A percentile compares a stretch with the other conserved stretches of the same genome.
Evolutionary conservation across 2,329 filamentous ascomycete species (phyloP).

Genomic region (Chrysoporthe deuterocubensis): DNA sequence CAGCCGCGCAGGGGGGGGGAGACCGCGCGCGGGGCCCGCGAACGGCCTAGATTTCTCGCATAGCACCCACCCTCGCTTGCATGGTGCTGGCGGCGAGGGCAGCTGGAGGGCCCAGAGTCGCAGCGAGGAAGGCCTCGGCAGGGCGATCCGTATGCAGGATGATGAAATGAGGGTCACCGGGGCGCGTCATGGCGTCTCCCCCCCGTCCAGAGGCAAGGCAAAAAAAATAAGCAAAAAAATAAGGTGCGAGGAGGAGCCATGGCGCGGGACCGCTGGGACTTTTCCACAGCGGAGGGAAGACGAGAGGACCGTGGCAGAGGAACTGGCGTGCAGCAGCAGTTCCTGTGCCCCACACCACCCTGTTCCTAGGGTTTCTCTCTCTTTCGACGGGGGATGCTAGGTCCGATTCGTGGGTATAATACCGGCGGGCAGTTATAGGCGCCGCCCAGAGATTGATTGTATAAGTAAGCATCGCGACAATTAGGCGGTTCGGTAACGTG

Average conservation of each 20-base stretch:
- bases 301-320: background rate
- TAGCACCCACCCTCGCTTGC: background rate
- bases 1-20: too few relatives aligned
- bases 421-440: too few relatives aligned
- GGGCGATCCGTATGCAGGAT: background rate
- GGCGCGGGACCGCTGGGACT: background rate
- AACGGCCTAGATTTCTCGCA: too few relatives aligned
- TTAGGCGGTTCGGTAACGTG: too few relatives aligned
- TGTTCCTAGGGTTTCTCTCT: background rate
- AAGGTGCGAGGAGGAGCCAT: too few relatives aligned
- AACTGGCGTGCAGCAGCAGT: background rate
- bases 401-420: background rate
- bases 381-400: background rate
- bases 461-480: too few relatives aligned
- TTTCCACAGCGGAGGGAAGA: background rate
- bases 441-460: too few relatives aligned
- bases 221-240: too few relatives aligned
- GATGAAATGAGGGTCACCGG: background rate
- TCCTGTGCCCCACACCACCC: background rate
- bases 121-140: background rate
- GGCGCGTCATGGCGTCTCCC: too few relatives aligned
- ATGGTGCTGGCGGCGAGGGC: background rate
- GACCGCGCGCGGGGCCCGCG: too few relatives aligned
- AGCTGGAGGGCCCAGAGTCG: background rate
- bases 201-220: too few relatives aligned